These are phyloP conservation scores for Brachypodium distachyon DNA, from an alignment of 202 grass and related monocot genomes.

Conservation along the genomic window DNA sequence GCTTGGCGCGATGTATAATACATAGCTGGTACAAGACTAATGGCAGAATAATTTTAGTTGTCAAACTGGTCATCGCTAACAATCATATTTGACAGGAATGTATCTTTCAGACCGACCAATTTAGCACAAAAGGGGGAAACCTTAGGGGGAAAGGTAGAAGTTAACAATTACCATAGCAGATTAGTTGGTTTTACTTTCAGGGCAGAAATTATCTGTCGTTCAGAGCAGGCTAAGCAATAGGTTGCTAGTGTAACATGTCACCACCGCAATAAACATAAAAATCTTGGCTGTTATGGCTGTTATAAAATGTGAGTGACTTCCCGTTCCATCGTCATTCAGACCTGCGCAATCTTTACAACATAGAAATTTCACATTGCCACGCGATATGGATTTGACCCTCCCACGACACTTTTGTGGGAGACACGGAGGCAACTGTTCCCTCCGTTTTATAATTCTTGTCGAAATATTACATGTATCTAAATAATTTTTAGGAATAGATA, in stretches of 20 bases:
- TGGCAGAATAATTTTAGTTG: background rate
- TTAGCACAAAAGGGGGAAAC: background rate
- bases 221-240: background rate
- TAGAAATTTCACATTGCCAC: background rate
- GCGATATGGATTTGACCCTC: too few species aligned
- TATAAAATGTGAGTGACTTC: background rate
- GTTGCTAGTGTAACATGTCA: slow-evolving; percentile 1
- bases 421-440: too few species aligned
- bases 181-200: background rate
- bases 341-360: background rate
- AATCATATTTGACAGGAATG: background rate
- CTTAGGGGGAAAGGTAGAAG: background rate
- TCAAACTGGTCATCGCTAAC: background rate
- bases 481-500: too few species aligned
- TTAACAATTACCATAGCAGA: slow-evolving; percentile 17
- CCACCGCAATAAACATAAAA: background rate
- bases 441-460: too few species aligned
- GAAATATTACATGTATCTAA: too few species aligned
- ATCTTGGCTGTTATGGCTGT: background rate
- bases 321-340: background rate
- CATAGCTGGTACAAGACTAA: too few species aligned
- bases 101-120: slow-evolving; percentile 29
- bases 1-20: too few species aligned
- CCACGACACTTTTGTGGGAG: too few species aligned
- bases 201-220: background rate